These are phyloP conservation scores for Protomyces arabidopsidicola DNA, from an alignment of 1,139 yeast species.

Conservation along the genomic window DNA sequence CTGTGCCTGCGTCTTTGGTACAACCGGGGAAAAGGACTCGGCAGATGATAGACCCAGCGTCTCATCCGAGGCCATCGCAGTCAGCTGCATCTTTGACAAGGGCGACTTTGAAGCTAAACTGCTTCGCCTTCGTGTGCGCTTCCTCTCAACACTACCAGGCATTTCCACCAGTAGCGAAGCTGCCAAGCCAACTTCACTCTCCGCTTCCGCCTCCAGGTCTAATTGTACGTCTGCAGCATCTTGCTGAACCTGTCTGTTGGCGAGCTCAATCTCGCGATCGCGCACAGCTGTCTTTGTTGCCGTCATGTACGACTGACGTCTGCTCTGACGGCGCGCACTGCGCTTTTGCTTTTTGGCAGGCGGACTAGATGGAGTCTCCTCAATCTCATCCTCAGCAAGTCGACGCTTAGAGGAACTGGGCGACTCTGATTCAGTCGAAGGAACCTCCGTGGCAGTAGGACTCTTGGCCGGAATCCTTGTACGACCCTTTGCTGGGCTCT, in stretches of 20 bases:
- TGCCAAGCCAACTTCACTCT: background rate
- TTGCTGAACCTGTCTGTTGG: slow-evolving; percentile 4
- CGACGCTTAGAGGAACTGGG: background rate
- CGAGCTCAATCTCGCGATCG: slow-evolving; percentile 19
- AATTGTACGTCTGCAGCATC: slow-evolving; percentile 17
- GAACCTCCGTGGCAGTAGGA: no score
- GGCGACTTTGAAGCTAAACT: slow-evolving; percentile 5
- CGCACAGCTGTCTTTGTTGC: slow-evolving; percentile 26
- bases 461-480: no score
- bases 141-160: slow-evolving; percentile 30
- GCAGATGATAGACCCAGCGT: background rate
- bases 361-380: background rate
- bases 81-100: background rate
- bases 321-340: slow-evolving; percentile 13
- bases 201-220: slow-evolving; percentile 1
- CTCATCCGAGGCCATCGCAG: background rate
- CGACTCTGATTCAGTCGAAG: background rate
- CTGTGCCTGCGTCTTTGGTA: background rate
- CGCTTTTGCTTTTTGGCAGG: slow-evolving; percentile 8
- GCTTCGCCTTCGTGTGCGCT: slow-evolving; percentile 15
- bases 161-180: slow-evolving; percentile 22
- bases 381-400: background rate
- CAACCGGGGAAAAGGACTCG: slow-evolving; percentile 6
- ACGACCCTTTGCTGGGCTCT: background rate
- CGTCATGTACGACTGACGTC: slow-evolving; percentile 28